Base-by-base conservation (phyloP, 148 eudicot genomes). In the Cornus florida region DNA sequence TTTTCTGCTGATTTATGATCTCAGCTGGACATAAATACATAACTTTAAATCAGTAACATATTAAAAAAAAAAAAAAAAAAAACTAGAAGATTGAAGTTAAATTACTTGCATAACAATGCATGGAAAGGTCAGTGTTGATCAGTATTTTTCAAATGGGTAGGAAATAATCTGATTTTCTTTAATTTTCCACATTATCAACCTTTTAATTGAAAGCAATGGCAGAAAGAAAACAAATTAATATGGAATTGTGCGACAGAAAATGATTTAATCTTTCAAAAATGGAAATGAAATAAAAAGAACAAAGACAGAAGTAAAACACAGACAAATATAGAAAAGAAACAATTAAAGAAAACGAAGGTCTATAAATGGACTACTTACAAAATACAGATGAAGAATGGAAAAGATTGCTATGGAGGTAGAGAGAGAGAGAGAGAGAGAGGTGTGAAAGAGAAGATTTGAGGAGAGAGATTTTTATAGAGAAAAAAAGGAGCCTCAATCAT, bases 51-150 rank as follows among this genome's bases (percentile, higher is more conserved):
- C 17, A 57, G 17, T 4, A 57, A 57, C 19, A 57, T 28, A 28
- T 28, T 28, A 28, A 28, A 28, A 28, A 28, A 28, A 3, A 57
- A 12, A 5, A 28, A 28, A 67, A 35, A 69, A 2, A 69, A 33
- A 32, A 69, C 33, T 69, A 33, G 2, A 69, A 69, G 70, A 33
- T 13, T 12, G 38, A 64, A 23, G 33, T 17, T 0, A 62, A 28
- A 75, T 38, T n/a, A 43, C 38, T 66, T 75, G 78, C 78, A 75
- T 75, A 38, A 57, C 71, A 75, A 28, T 39, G 38, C 16, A 64
- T 16, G 70, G 60, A 75, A 71, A 14, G 0, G 71, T 17, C 62
- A 12, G 39, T 12, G 19, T 17, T 31, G 1, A 70, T 43, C 7
- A 43, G 46, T 69, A 69, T 33, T 69, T 69, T 69, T 35, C 71